phyloP scores from a whole-genome alignment of 768 basidiomycete species.

The Leccinellum luteum region DNA sequence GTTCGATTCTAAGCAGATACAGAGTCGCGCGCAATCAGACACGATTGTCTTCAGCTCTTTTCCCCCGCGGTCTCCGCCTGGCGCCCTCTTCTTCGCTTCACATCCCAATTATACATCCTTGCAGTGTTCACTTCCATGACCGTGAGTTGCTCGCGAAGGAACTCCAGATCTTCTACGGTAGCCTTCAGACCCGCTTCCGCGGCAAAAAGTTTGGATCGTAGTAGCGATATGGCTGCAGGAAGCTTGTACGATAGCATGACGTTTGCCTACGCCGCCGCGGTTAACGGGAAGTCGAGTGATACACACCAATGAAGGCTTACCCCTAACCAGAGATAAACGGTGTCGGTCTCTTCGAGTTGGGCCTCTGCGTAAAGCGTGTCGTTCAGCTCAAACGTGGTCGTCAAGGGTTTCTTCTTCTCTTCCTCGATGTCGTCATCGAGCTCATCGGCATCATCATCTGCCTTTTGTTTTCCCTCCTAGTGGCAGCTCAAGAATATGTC shows the following conservation, averaged over 20 bases:
- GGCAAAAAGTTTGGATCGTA: conserved; percentile 68
- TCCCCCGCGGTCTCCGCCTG: conserved; percentile 29
- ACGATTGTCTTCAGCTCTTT: conserved; percentile 10
- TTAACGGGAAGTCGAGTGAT: not conserved
- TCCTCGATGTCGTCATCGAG: conserved; percentile 48
- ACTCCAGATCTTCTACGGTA: conserved; percentile 87
- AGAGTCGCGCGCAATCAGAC: not conserved
- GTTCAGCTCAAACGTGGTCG: conserved; percentile 91
- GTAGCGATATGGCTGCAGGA: conserved; percentile 67
- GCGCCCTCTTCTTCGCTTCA: conserved; percentile 70
- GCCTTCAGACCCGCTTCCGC: conserved; percentile 67
- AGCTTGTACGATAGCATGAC: conserved; percentile 96
- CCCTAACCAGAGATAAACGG: conserved; percentile 94
- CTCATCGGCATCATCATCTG: conserved; percentile 38
- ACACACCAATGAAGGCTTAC: conserved; percentile 46
- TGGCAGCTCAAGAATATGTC: not conserved
- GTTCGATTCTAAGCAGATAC: not conserved
- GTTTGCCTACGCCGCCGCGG: conserved; percentile 66
- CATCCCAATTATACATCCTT: conserved; percentile 95
- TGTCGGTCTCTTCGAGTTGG: conserved; percentile 79
- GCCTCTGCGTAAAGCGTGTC: conserved; percentile 95
- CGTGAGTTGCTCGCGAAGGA: conserved; percentile 90
- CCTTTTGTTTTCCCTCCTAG: conserved; percentile 61
- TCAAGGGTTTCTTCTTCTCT: conserved; percentile 50
- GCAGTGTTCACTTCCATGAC: conserved; percentile 97